phyloP scores from a whole-genome alignment of 2,329 filamentous ascomycete genomes.

The Xylaria sp. region DNA sequence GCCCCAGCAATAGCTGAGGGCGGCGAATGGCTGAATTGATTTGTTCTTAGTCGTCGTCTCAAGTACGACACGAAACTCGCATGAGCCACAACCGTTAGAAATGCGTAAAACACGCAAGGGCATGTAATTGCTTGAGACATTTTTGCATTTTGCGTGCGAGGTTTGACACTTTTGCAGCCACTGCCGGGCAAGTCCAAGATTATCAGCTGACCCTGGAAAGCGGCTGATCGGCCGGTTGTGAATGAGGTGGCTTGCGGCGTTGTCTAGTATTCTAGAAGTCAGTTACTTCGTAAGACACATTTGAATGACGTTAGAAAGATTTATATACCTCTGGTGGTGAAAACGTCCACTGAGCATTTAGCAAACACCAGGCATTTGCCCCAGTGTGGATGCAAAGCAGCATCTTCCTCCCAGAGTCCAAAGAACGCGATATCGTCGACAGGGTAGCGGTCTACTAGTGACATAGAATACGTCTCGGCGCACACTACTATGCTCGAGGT shows the following conservation, averaged over 20 bases:
- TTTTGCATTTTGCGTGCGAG: conserved; percentile 16
- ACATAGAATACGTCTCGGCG: conserved; percentile 20
- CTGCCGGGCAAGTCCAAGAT: not conserved
- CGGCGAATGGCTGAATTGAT: conserved; percentile 11
- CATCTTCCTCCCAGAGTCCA: conserved; percentile 23
- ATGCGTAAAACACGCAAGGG: conserved; percentile 20
- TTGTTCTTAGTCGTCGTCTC: not conserved
- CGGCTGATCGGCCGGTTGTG: conserved; percentile 21
- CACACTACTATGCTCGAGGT: conserved; percentile 15
- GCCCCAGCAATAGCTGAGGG: conserved; percentile 30
- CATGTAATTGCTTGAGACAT: conserved; percentile 5
- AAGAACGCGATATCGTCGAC: conserved; percentile 21
- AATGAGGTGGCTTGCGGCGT: conserved; percentile 11
- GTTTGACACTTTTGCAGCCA: conserved; percentile 14
- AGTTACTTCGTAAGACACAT: not conserved
- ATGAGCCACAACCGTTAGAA: conserved; percentile 7
- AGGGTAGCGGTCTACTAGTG: conserved; percentile 15
- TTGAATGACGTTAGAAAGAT: not conserved
- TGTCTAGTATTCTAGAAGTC: not conserved
- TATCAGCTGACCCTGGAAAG: conserved; percentile 10
- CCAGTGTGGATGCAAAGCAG: not conserved
- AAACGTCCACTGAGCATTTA: conserved; percentile 19
- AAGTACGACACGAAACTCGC: conserved; percentile 6
- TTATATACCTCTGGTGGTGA: conserved; percentile 11
- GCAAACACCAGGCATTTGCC: conserved; percentile 21